Percentiles rank a stretch among this genome's conserved stretches.
Evolutionary conservation across 2,329 filamentous ascomycete genomes (phyloP).

Genomic region (Parafenestella ontariensis): DNA sequence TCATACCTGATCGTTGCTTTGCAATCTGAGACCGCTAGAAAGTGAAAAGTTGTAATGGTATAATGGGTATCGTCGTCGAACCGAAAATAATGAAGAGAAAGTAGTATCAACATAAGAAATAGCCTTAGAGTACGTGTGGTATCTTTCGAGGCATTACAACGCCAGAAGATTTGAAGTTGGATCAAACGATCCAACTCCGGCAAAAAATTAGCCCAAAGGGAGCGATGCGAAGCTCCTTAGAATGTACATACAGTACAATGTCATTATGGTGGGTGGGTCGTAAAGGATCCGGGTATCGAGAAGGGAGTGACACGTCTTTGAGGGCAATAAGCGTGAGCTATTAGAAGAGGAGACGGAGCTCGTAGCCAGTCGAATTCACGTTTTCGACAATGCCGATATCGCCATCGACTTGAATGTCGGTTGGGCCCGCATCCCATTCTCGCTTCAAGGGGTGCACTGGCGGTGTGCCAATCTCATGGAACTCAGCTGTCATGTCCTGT

Average conservation of each 20-base stretch:
- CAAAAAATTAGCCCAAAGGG: slow-evolving; percentile 22
- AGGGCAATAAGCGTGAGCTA: slow-evolving; percentile 2
- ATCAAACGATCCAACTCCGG: slow-evolving; percentile 15
- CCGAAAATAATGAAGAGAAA: slow-evolving; percentile 29
- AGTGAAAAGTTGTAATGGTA: slow-evolving; percentile 32
- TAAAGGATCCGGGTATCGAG: slow-evolving; percentile 18
- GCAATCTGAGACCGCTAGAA: slow-evolving; percentile 35
- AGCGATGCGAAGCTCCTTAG: slow-evolving; percentile 20
- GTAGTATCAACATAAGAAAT: slow-evolving; percentile 29
- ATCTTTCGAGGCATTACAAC: slow-evolving; percentile 35
- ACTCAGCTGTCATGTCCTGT: slow-evolving; percentile 82
- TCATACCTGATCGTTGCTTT: slow-evolving; percentile 30
- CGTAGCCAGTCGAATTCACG: slow-evolving; percentile 55
- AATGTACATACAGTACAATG: slow-evolving; percentile 41
- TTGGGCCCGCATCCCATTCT: slow-evolving; percentile 60
- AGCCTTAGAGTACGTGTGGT: slow-evolving; percentile 34
- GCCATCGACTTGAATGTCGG: slow-evolving; percentile 58
- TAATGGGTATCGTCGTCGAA: slow-evolving; percentile 50
- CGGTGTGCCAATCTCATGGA: slow-evolving; percentile 66
- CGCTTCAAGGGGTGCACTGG: slow-evolving; percentile 56
- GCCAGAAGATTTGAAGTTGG: slow-evolving; percentile 22
- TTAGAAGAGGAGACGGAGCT: slow-evolving; percentile 58
- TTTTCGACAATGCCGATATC: slow-evolving; percentile 54
- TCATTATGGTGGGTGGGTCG: slow-evolving; percentile 39
- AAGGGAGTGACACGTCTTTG: slow-evolving; percentile 9